A percentile compares a stretch with the other conserved stretches of the same genome.
These are phyloP conservation scores for Penicillium lagena DNA, from an alignment of 495 filamentous ascomycete genomes.

Conservation along the genomic window DNA sequence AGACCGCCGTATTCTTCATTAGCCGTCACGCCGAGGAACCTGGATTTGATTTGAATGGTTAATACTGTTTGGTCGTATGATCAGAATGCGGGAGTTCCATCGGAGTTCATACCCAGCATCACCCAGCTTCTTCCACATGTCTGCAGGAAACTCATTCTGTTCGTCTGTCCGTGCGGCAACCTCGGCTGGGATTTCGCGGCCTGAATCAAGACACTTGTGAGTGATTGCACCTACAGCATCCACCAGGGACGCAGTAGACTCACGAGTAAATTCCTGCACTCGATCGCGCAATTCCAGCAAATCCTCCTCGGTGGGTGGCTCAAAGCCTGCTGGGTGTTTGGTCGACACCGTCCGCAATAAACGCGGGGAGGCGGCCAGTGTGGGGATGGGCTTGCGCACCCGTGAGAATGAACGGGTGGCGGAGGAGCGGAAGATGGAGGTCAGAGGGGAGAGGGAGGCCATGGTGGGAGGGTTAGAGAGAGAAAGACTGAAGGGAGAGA, in stretches of 20 bases:
- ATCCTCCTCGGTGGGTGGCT: constrained; percentile 66
- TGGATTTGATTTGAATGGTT: constrained; percentile 4
- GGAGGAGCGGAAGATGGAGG: constrained; percentile 22
- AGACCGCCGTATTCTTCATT: constrained; percentile 91
- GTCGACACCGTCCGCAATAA: constrained; percentile 42
- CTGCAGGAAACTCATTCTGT: constrained; percentile 77
- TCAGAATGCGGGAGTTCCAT: no score
- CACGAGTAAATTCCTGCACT: constrained; percentile 85
- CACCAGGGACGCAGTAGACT: neutral
- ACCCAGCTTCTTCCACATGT: constrained; percentile 93
- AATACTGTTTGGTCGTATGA: no score
- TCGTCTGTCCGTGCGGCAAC: constrained; percentile 76
- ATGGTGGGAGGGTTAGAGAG: constrained; percentile 14
- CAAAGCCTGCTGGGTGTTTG: constrained; percentile 84
- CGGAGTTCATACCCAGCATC: constrained; percentile 57
- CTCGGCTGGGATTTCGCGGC: constrained; percentile 66
- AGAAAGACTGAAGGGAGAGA: neutral
- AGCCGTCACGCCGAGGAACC: constrained; percentile 87
- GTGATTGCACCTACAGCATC: no score
- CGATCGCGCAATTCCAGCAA: constrained; percentile 79
- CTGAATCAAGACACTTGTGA: constrained; percentile 15
- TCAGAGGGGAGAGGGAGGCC: constrained; percentile 22
- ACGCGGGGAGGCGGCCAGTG: constrained; percentile 20
- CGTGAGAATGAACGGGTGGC: constrained; percentile 25
- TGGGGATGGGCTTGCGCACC: constrained; percentile 22